Conservation (phyloP, 2,329 filamentous ascomycete genomes). For the Emericellopsis atlantica region DNA sequence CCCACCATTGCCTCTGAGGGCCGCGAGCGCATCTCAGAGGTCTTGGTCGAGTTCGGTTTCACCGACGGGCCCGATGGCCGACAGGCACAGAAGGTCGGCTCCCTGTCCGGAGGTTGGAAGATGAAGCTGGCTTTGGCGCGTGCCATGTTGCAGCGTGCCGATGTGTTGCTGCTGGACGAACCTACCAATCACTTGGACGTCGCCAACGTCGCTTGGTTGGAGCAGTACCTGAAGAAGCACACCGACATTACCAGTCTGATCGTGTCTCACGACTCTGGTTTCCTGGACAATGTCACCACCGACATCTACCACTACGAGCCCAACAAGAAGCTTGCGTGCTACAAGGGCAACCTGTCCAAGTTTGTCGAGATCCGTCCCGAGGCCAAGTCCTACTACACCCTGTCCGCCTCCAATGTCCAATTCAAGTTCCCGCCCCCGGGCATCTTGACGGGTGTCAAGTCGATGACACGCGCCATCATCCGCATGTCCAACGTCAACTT, state of each 20-base stretch:
- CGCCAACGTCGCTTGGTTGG: constrained; percentile 88
- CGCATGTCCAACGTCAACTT: constrained; percentile 87
- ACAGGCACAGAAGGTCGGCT: constrained; percentile 83
- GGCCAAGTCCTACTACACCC: constrained; percentile 95
- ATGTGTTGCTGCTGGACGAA: constrained; percentile 93
- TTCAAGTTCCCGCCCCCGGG: constrained; percentile 98
- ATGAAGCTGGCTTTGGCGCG: constrained; percentile 97
- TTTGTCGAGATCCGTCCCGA: constrained; percentile 89
- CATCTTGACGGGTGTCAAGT: constrained; percentile 91
- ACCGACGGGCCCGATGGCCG: constrained; percentile 78
- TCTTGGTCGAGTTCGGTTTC: constrained; percentile 88
- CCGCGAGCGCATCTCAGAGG: constrained; percentile 66
- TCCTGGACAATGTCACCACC: constrained; percentile 93
- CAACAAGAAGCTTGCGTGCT: constrained; percentile 83
- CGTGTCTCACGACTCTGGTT: constrained; percentile 95
- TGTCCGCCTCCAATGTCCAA: constrained; percentile 75
- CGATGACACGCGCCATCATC: constrained; percentile 82
- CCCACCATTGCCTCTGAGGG: constrained; percentile 72
- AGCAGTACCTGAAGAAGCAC: constrained; percentile 91
- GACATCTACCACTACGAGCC: constrained; percentile 98
- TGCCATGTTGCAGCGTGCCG: constrained; percentile 94
- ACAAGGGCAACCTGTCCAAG: constrained; percentile 68
- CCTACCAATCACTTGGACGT: constrained; percentile 98
- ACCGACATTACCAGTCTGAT: constrained; percentile 95
- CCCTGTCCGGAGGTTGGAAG: constrained; percentile 96